Conservation (phyloP, 768 basidiomycete species). For the Lactifluus piperatus region DNA sequence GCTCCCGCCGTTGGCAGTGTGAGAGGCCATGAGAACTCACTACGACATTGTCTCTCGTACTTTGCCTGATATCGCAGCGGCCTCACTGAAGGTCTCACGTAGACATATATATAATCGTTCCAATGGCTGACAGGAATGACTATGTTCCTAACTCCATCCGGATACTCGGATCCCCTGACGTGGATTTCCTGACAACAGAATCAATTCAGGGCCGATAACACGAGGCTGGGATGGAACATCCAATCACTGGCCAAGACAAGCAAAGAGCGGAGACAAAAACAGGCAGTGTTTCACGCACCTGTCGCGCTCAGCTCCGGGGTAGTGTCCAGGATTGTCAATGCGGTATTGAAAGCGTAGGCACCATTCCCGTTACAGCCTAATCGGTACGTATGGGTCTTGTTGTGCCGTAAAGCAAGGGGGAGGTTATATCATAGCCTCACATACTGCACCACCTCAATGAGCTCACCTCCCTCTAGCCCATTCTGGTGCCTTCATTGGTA, state of each 20-base stretch:
- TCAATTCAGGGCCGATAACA: background rate
- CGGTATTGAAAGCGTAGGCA: background rate
- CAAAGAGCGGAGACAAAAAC: background rate
- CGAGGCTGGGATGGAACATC: background rate
- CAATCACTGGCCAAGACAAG: background rate
- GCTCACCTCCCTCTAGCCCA: background rate
- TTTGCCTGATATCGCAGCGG: background rate
- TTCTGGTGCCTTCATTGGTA: background rate
- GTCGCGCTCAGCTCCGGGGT: background rate
- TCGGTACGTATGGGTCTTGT: background rate
- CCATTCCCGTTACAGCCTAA: background rate
- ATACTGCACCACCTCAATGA: conserved; percentile 4
- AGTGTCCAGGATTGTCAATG: background rate
- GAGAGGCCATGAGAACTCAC: background rate
- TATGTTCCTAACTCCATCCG: background rate
- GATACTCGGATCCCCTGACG: background rate
- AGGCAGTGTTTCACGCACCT: background rate
- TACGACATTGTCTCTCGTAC: background rate
- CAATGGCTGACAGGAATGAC: background rate
- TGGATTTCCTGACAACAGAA: conserved; percentile 1
- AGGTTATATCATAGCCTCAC: conserved; percentile 3
- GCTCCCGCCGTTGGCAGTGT: background rate
- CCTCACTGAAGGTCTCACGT: background rate
- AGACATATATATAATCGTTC: background rate
- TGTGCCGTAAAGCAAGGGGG: conserved; percentile 5